Conservation (phyloP, 2,329 filamentous ascomycete genomes). For the Pseudocercospora fijiensis region DNA sequence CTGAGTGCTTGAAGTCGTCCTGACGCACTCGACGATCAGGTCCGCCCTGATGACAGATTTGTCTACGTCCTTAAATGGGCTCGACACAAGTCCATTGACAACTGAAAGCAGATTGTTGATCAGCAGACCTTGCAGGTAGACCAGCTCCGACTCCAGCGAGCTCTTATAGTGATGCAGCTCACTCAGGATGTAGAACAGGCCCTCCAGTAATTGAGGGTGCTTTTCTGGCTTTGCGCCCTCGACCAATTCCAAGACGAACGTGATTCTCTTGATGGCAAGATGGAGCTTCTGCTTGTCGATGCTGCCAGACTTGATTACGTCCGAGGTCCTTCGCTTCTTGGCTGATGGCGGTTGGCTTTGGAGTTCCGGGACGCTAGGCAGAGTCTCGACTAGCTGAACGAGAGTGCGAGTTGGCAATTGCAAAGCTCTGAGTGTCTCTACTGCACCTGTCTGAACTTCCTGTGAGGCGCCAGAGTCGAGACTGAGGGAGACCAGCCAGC, state of each 20-base stretch:
- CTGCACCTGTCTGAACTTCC: slow-evolving; percentile 56
- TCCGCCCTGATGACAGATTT: slow-evolving; percentile 80
- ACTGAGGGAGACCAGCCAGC: slow-evolving; percentile 57
- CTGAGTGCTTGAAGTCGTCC: slow-evolving; percentile 85
- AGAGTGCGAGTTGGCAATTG: slow-evolving; percentile 73
- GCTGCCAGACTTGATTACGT: slow-evolving; percentile 60
- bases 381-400: slow-evolving; percentile 67
- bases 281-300: slow-evolving; percentile 66
- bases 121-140: slow-evolving; percentile 84
- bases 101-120: slow-evolving; percentile 80
- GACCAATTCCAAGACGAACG: slow-evolving; percentile 83
- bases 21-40: slow-evolving; percentile 88
- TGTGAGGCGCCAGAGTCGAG: slow-evolving; percentile 44
- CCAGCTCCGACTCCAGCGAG: slow-evolving; percentile 79
- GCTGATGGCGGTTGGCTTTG: slow-evolving; percentile 69
- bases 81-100: slow-evolving; percentile 68
- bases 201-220: slow-evolving; percentile 73
- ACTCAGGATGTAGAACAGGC: slow-evolving; percentile 79
- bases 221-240: slow-evolving; percentile 74
- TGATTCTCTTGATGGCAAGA: slow-evolving; percentile 70
- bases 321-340: slow-evolving; percentile 74
- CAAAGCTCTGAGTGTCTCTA: slow-evolving; percentile 70
- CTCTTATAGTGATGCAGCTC: slow-evolving; percentile 82
- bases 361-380: slow-evolving; percentile 72
- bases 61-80: slow-evolving; percentile 57